These are phyloP conservation scores for Kluyveromyces wickerhamii DNA, from an alignment of 805 yeast species.

Conservation along the genomic window DNA sequence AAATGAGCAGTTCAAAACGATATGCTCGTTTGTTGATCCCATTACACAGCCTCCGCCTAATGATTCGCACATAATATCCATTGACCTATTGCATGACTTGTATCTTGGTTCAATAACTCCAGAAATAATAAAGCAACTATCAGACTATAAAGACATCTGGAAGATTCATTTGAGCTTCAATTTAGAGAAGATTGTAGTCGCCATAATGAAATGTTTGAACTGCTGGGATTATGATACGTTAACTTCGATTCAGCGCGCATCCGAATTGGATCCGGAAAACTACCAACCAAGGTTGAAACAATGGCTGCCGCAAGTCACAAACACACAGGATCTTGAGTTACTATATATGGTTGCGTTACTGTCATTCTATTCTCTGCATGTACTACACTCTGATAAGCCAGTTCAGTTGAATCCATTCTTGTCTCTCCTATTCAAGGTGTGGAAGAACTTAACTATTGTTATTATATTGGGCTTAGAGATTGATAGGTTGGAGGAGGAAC, in stretches of 20 bases:
- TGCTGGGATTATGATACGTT: constrained; percentile 21
- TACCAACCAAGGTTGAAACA: constrained; percentile 30
- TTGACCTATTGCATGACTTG: constrained; percentile 47
- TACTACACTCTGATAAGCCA: constrained; percentile 32
- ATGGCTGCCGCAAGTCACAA: constrained; percentile 30
- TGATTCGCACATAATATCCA: constrained; percentile 44
- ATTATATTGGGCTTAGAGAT: constrained; percentile 54
- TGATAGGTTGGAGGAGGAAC: constrained; percentile 42
- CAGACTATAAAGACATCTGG: constrained; percentile 11
- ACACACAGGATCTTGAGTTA: constrained; percentile 36
- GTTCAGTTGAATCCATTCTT: constrained; percentile 51
- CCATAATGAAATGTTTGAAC: constrained; percentile 19
- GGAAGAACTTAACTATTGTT: constrained; percentile 60
- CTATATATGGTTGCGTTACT: constrained; percentile 39
- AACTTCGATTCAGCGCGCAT: constrained; percentile 16
- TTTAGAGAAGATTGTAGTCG: constrained; percentile 24
- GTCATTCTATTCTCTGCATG: constrained; percentile 37
- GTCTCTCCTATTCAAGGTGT: constrained; percentile 45
- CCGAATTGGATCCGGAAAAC: constrained; percentile 12
- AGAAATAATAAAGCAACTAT: constrained; percentile 12
- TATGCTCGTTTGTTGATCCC: constrained; percentile 47
- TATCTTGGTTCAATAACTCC: constrained; percentile 36
- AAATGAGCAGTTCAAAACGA: constrained; percentile 17
- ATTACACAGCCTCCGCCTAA: constrained; percentile 61
- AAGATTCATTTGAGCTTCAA: constrained; percentile 20